Conservation (phyloP, 306 rosid species). For the Cicer yamashitae region DNA sequence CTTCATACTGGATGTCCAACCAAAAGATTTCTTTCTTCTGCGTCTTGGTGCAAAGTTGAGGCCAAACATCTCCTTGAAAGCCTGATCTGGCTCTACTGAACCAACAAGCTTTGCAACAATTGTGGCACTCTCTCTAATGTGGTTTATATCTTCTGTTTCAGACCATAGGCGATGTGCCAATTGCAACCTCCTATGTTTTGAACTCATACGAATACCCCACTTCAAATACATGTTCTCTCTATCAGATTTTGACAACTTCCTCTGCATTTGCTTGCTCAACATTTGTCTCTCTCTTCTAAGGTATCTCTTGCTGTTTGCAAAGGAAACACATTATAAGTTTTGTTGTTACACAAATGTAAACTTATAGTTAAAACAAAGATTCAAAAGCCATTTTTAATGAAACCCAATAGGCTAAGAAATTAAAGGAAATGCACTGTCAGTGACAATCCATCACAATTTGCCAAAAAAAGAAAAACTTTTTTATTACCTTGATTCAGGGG, state of each 20-base stretch:
- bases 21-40: conserved; percentile 49
- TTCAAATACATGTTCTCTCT: conserved; percentile 69
- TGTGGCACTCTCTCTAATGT: conserved; percentile 66
- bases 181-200: conserved; percentile 75
- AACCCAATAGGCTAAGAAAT: not conserved
- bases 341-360: not conserved
- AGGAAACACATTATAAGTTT: conserved; percentile 28
- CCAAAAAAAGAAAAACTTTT: too few relatives aligned
- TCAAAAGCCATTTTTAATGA: not conserved
- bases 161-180: conserved; percentile 76
- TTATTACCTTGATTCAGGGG: conserved; percentile 65
- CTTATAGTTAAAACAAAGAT: conserved; percentile 1
- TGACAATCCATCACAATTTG: too few relatives aligned
- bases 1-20: conserved; percentile 57
- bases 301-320: conserved; percentile 55
- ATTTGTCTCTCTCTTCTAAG: conserved; percentile 75
- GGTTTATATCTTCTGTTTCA: conserved; percentile 56
- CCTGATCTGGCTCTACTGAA: conserved; percentile 77
- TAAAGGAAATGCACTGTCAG: too few relatives aligned
- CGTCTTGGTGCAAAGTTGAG: conserved; percentile 75
- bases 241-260: conserved; percentile 63
- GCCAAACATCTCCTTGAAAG: conserved; percentile 96
- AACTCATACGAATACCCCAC: conserved; percentile 69
- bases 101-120: conserved; percentile 78
- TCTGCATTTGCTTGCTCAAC: conserved; percentile 75